A percentile compares a stretch with the other conserved stretches of the same genome.
Conservation (phyloP, 2,329 filamentous ascomycete genomes). For the Diaporthe sp. region DNA sequence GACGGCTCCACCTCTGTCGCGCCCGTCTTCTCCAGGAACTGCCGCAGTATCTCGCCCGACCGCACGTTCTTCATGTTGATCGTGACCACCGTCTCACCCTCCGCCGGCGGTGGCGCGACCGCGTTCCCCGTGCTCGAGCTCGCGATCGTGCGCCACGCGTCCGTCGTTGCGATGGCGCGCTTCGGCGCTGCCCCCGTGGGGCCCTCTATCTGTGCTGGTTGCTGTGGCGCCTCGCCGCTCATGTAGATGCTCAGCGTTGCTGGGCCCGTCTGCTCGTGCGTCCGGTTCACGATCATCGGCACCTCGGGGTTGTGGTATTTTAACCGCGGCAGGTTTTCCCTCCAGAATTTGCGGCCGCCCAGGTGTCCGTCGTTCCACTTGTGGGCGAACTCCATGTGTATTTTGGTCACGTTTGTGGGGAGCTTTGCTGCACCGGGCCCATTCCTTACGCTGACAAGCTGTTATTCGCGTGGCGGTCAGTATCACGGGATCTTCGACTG, state of each 20-base stretch:
- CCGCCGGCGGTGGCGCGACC: constrained; percentile 61
- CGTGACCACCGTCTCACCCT: constrained; percentile 63
- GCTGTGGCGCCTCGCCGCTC: constrained; percentile 41
- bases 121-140: constrained; percentile 59
- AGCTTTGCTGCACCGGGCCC: constrained; percentile 88
- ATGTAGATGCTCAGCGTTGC: constrained; percentile 77
- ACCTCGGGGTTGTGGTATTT: constrained; percentile 95
- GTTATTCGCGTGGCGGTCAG: constrained; percentile 45
- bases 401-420: constrained; percentile 79
- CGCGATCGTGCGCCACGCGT: constrained; percentile 38
- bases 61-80: constrained; percentile 75
- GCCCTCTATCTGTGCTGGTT: background rate
- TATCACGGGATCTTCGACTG: constrained; percentile 9
- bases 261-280: constrained; percentile 64
- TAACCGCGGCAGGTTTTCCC: constrained; percentile 81
- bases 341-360: constrained; percentile 89
- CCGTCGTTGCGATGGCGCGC: constrained; percentile 35
- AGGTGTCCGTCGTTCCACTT: constrained; percentile 75
- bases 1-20: constrained; percentile 70
- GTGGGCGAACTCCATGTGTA: constrained; percentile 79
- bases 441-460: constrained; percentile 82
- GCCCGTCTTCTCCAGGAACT: constrained; percentile 72
- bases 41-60: constrained; percentile 72
- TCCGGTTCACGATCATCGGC: constrained; percentile 84
- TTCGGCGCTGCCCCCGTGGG: constrained; percentile 1